Evolutionary conservation across 2,329 filamentous ascomycete genomes (phyloP), one percentile per base, ranked within the genome.

Genomic region (Coleophoma cylindrospora): DNA sequence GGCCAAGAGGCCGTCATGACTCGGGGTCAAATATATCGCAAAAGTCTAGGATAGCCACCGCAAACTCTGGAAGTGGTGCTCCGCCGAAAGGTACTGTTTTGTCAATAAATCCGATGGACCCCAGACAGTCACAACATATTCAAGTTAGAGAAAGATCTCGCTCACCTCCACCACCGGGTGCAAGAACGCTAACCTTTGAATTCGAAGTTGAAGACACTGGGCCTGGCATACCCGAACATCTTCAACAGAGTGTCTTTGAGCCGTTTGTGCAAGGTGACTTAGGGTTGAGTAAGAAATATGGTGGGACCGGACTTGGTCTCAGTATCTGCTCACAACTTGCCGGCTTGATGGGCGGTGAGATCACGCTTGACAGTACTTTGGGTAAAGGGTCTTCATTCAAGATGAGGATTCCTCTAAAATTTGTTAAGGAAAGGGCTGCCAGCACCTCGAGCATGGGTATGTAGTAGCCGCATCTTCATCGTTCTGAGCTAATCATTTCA

Each of bases 191-290:
- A 48, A 64, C 83, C 10, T 95, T 95, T 59, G 87, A 95, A 62
- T 95, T 96, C 53, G 87, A 95, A 64, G 89, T 96, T 1, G 79
- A 90, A 63, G 91, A 96, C 58, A 92, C 85, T 0, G 91, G 91
- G 0, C 91, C 90, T 0, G 91, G 91, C 27, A 95, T 96, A 50
- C 82, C 89, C 0, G 79, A 84, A 7, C 73, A 86, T 55, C 80
- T 95, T 66, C 89, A 91, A 59, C 75, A 88, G 50, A 85, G 85
- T 57, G 89, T 96, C 10, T 96, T 96, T 64, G 91, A 96, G 66
- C 91, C 91, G 0, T 96, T 96, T 63, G 88, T 96, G 0, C 91
- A 96, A 67, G 91, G 88, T n/a, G 91, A 96, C 63, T 72, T 94
- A 1, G 88, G 90, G 1, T 71, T 96, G 14, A 95, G 87, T 71